These are phyloP conservation scores for Mariannaea elegans DNA, from an alignment of 2,329 filamentous ascomycete genomes.

Conservation along the genomic window DNA sequence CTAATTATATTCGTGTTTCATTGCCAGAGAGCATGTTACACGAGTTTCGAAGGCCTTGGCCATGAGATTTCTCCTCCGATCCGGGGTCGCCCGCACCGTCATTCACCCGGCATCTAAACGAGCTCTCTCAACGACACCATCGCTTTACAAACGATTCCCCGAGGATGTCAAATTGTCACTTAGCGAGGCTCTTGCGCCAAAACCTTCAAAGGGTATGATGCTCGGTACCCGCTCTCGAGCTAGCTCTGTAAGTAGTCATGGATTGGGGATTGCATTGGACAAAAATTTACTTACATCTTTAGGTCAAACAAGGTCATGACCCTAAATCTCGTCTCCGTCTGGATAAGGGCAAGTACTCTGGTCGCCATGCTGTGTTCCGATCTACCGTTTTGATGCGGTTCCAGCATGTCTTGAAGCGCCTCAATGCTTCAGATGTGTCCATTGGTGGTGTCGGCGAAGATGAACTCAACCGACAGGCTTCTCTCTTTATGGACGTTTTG, in stretches of 20 bases:
- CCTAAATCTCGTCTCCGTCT: slow-evolving; percentile 45
- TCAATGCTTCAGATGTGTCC: slow-evolving; percentile 35
- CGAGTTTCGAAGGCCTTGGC: slow-evolving; percentile 19
- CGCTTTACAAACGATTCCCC: slow-evolving; percentile 3
- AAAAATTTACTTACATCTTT: slow-evolving; percentile 1
- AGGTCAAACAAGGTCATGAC: slow-evolving; percentile 48
- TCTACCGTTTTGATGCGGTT: slow-evolving; percentile 49
- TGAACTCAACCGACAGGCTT: slow-evolving; percentile 55
- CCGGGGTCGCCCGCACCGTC: slow-evolving; percentile 36
- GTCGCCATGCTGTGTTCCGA: slow-evolving; percentile 45
- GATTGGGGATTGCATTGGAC: too few relatives aligned
- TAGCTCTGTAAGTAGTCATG: slow-evolving; percentile 37
- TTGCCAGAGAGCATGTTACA: slow-evolving; percentile 28
- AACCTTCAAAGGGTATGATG: slow-evolving; percentile 14
- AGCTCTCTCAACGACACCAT: slow-evolving; percentile 38
- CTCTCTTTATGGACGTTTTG: slow-evolving; percentile 56
- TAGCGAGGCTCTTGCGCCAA: neutral
- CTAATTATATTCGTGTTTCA: slow-evolving; percentile 6
- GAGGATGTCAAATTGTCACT: neutral
- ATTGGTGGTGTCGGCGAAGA: slow-evolving; percentile 43
- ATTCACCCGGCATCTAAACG: slow-evolving; percentile 31
- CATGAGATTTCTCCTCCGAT: slow-evolving; percentile 44
- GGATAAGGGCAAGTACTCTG: slow-evolving; percentile 35
- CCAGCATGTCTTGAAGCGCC: slow-evolving; percentile 43
- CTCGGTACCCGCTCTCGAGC: slow-evolving; percentile 26